Percentiles rank a stretch among this genome's conserved stretches.
These are phyloP conservation scores for Aspergillus viridinutans DNA, from an alignment of 2,329 filamentous ascomycete genomes.

Conservation along the genomic window DNA sequence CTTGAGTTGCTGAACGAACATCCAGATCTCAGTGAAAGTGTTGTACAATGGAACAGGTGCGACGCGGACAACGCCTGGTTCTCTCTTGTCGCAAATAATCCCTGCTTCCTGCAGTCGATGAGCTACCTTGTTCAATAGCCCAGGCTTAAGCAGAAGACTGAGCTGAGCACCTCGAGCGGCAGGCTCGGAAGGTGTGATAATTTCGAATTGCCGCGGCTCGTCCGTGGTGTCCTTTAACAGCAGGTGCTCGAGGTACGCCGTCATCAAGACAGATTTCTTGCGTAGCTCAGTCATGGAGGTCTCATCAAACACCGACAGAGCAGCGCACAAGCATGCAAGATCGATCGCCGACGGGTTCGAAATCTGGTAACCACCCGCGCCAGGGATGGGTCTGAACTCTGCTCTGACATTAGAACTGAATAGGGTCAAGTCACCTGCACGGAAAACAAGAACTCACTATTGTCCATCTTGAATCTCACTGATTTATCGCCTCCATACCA, in stretches of 20 bases:
- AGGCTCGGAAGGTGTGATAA: constrained; percentile 67
- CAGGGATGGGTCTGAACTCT: constrained; percentile 69
- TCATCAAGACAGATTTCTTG: constrained; percentile 66
- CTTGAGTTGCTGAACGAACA: constrained; percentile 45
- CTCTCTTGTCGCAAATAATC: constrained; percentile 75
- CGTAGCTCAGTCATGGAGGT: constrained; percentile 65
- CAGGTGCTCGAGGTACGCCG: constrained; percentile 68
- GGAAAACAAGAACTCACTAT: constrained; percentile 38
- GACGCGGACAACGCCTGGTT: constrained; percentile 76
- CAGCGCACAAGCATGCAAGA: constrained; percentile 65
- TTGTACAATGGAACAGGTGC: constrained; percentile 82
- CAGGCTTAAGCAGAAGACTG: constrained; percentile 66
- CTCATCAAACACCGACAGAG: constrained; percentile 67
- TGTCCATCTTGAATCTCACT: constrained; percentile 76
- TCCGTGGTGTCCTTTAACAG: constrained; percentile 44
- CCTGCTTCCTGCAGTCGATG: constrained; percentile 62
- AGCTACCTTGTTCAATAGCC: constrained; percentile 65
- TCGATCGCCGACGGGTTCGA: constrained; percentile 78
- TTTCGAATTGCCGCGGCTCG: constrained; percentile 45
- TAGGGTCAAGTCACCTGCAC: neutral
- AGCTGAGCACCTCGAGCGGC: constrained; percentile 70
- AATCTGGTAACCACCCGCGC: constrained; percentile 74
- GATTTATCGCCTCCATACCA: constrained; percentile 81
- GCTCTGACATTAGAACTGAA: constrained; percentile 5
- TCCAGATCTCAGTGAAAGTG: constrained; percentile 66